phyloP scores from a whole-genome alignment of 1,284 basidiomycete species.

The Irpex sp. region DNA sequence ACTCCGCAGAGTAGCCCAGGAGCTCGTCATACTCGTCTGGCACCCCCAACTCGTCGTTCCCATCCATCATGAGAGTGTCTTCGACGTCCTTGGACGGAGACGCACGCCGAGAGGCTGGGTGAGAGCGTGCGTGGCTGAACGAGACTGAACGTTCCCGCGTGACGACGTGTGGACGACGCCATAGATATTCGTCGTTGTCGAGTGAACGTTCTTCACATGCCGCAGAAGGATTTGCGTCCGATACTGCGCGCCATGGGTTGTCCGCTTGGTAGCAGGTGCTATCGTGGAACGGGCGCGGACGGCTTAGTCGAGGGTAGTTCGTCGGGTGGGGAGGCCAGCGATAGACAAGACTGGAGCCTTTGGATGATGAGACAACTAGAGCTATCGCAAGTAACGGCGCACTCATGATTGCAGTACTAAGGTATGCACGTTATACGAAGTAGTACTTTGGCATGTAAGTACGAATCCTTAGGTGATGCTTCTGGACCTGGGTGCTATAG shows the following conservation, averaged over 20 bases:
- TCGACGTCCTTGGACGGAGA: conserved; percentile 26
- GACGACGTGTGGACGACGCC: conserved; percentile 27
- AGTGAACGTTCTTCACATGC: conserved; percentile 7
- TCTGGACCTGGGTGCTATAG: too few species aligned
- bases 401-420: conserved; percentile 17
- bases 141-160: conserved; percentile 26
- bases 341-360: conserved; percentile 68
- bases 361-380: conserved; percentile 73
- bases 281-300: conserved; percentile 49
- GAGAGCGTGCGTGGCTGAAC: conserved; percentile 23
- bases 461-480: too few species aligned
- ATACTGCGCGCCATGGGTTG: conserved; percentile 67
- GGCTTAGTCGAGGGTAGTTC: conserved; percentile 54
- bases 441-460: neutral
- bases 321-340: conserved; percentile 69
- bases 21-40: conserved; percentile 59
- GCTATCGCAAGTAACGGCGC: conserved; percentile 71
- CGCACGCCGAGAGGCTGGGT: conserved; percentile 27
- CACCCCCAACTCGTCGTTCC: conserved; percentile 2
- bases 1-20: conserved; percentile 79
- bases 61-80: conserved; percentile 15
- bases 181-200: conserved; percentile 24
- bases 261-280: conserved; percentile 50
- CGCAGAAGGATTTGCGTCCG: conserved; percentile 27
- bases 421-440: neutral